Evolutionary conservation across 257 asterid species (phyloP).

Genomic region (Perilla frutescens): DNA sequence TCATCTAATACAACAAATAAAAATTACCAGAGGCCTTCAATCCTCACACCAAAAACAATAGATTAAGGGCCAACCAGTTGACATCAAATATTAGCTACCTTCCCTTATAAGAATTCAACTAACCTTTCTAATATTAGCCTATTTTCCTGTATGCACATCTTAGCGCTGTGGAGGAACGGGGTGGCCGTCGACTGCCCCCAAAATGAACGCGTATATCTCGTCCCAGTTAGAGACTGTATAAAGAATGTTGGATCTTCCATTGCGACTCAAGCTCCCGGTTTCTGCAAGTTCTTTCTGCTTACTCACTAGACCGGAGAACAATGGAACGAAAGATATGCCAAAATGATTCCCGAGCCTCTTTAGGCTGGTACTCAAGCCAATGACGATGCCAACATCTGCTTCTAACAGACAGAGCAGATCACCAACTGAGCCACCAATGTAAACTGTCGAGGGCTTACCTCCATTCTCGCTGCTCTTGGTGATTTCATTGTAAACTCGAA

Average conservation of each 20-base stretch:
- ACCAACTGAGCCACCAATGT: slow-evolving; percentile 71
- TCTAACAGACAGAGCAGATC: slow-evolving; percentile 64
- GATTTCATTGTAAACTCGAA: slow-evolving; percentile 51
- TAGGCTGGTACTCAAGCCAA: slow-evolving; percentile 55
- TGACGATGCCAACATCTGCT: slow-evolving; percentile 71
- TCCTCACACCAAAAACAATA: slow-evolving; percentile 40
- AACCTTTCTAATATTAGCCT: slow-evolving; percentile 24
- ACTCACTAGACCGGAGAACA: slow-evolving; percentile 57
- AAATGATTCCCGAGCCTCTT: slow-evolving; percentile 49
- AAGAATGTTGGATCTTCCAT: slow-evolving; percentile 49
- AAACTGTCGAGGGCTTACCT: slow-evolving; percentile 48
- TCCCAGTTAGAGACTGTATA: slow-evolving; percentile 71
- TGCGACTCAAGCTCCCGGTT: slow-evolving; percentile 35
- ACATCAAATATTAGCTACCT: slow-evolving; percentile 18
- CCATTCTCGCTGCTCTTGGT: slow-evolving; percentile 23
- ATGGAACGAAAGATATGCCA: slow-evolving; percentile 58
- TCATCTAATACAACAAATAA: slow-evolving; percentile 24
- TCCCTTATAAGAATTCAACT: slow-evolving; percentile 14
- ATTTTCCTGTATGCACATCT: neutral
- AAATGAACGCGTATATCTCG: slow-evolving; percentile 58
- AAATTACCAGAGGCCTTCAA: slow-evolving; percentile 28
- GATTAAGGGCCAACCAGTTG: slow-evolving; percentile 35
- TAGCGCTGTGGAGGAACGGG: slow-evolving; percentile 22
- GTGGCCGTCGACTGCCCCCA: slow-evolving; percentile 49
- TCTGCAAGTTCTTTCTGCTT: slow-evolving; percentile 52